These are phyloP conservation scores for Colletotrichum sp. DNA, from an alignment of 2,329 filamentous ascomycete genomes.

Conservation along the genomic window DNA sequence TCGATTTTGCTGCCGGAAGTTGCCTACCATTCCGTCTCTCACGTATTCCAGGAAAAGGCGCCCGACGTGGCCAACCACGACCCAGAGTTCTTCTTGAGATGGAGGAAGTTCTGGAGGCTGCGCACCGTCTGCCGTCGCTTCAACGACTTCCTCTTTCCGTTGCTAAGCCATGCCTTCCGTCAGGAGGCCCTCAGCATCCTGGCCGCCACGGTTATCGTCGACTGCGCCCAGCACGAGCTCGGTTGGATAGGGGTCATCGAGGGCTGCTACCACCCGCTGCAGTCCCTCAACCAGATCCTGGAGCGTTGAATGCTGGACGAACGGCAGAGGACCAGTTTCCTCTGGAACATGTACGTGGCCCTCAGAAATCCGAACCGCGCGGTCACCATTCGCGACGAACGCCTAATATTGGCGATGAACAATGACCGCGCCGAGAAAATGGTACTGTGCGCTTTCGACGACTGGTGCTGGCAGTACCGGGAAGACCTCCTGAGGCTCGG, in stretches of 20 bases:
- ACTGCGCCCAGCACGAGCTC: not conserved
- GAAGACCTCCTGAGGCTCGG: not conserved
- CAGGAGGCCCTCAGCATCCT: not conserved
- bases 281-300: not conserved
- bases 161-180: not conserved
- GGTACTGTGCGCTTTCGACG: not conserved
- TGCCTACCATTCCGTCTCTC: not conserved
- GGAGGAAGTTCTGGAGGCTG: not conserved
- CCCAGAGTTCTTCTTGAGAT: not conserved
- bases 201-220: not conserved
- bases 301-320: not conserved
- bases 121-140: not conserved
- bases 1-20: not conserved
- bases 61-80: not conserved
- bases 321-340: not conserved
- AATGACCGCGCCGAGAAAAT: not conserved
- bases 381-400: not conserved
- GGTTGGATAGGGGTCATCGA: not conserved
- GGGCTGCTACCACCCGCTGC: not conserved
- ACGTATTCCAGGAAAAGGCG: not conserved
- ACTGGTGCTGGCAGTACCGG: not conserved
- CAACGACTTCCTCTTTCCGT: not conserved
- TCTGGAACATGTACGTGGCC: not conserved
- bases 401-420: not conserved
- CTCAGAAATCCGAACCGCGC: not conserved